Conservation (phyloP, 2,329 filamentous ascomycete species). For the Exophiala viscosa region DNA sequence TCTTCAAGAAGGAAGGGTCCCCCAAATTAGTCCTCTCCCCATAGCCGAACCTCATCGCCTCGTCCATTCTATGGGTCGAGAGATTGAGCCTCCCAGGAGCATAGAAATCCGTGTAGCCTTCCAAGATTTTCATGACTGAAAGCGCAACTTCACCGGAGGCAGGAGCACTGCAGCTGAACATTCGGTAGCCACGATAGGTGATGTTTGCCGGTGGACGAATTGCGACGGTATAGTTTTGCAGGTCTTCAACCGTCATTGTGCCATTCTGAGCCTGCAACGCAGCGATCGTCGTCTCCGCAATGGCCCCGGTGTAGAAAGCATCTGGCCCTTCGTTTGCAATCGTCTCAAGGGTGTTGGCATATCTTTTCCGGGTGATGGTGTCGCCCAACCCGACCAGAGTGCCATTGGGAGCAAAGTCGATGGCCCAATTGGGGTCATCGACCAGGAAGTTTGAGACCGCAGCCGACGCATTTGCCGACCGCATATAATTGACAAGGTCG, state of each 20-base stretch:
- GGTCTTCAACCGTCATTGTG: constrained; percentile 78
- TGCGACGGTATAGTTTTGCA: constrained; percentile 68
- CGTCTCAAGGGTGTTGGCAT: constrained; percentile 72
- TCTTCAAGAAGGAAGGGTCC: constrained; percentile 71
- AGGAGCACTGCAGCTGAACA: constrained; percentile 69
- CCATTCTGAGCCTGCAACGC: constrained; percentile 67
- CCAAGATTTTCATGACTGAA: constrained; percentile 75
- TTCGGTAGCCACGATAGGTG: constrained; percentile 65
- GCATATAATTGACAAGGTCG: constrained; percentile 74
- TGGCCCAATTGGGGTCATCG: constrained; percentile 72
- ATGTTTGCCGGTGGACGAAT: constrained; percentile 61
- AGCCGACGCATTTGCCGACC: constrained; percentile 42
- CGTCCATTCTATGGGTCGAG: constrained; percentile 76
- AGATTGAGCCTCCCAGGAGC: constrained; percentile 57
- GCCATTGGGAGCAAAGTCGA: constrained; percentile 85
- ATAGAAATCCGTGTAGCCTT: constrained; percentile 67
- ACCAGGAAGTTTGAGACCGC: constrained; percentile 63
- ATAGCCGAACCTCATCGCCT: constrained; percentile 88
- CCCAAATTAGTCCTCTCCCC: constrained; percentile 73
- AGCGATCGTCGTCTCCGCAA: constrained; percentile 70
- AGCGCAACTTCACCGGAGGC: constrained; percentile 74
- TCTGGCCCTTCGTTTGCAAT: constrained; percentile 71
- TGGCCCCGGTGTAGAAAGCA: constrained; percentile 68
- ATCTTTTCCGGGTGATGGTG: constrained; percentile 73
- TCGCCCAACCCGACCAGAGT: constrained; percentile 68